phyloP scores from a whole-genome alignment of 2,329 filamentous ascomycete species.

The Exophiala lecanii-corni region DNA sequence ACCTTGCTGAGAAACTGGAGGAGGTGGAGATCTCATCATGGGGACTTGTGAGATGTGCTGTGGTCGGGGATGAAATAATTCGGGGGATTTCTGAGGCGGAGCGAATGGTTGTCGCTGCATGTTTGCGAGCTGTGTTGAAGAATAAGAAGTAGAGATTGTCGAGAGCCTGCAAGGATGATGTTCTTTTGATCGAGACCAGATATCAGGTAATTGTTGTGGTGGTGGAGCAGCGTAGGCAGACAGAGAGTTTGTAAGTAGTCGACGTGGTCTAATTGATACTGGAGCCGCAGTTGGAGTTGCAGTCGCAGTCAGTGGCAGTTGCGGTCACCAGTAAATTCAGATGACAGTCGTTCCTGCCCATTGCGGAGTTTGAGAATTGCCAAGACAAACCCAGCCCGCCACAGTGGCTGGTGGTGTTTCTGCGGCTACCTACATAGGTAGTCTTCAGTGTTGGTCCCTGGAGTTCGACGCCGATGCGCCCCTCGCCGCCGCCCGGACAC shows the following conservation, averaged over 20 bases:
- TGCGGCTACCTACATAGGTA: too few relatives aligned
- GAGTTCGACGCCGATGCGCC: too few relatives aligned
- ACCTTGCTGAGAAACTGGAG: conserved; percentile 64
- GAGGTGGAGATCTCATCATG: conserved; percentile 90
- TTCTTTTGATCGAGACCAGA: too few relatives aligned
- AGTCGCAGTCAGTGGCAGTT: background rate
- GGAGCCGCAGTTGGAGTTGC: background rate
- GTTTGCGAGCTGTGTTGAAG: conserved; percentile 29
- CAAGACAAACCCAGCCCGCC: too few relatives aligned
- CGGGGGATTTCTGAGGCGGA: conserved; percentile 74
- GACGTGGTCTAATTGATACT: background rate
- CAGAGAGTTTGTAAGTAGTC: too few relatives aligned
- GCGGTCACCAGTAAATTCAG: background rate
- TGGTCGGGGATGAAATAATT: conserved; percentile 92
- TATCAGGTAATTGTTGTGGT: too few relatives aligned
- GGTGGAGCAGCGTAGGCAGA: too few relatives aligned
- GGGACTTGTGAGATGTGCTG: conserved; percentile 98
- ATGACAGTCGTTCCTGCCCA: background rate
- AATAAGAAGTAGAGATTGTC: background rate
- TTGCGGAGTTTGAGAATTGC: background rate
- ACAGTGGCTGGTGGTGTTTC: too few relatives aligned
- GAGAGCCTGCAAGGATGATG: too few relatives aligned
- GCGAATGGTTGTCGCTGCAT: conserved; percentile 87
- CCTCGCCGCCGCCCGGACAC: background rate
- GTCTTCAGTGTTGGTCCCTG: too few relatives aligned